Percentiles rank a stretch among this genome's conserved stretches.
Conservation (phyloP, 371 early-diverging fungal species). For the Amoeboaphelidium occidentale region DNA sequence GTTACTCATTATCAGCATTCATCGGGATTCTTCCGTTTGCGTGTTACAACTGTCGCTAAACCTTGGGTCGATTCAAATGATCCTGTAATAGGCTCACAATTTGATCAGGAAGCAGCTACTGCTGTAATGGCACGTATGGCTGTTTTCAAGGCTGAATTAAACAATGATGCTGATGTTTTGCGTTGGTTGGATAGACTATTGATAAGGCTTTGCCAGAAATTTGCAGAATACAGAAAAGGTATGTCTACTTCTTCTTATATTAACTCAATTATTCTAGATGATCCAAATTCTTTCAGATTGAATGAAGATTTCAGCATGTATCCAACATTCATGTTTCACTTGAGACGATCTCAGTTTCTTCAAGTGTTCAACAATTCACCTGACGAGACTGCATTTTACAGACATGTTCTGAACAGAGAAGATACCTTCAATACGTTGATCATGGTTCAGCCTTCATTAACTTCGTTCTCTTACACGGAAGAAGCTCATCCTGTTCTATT, state of each 20-base stretch:
- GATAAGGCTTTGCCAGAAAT: constrained; percentile 90
- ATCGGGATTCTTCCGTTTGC: constrained; percentile 61
- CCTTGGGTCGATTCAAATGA: constrained; percentile 70
- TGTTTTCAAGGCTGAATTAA: constrained; percentile 85
- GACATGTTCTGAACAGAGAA: constrained; percentile 78
- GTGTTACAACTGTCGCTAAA: constrained; percentile 86
- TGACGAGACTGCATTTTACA: constrained; percentile 97
- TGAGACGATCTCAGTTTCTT: constrained; percentile 90
- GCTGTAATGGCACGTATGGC: constrained; percentile 97
- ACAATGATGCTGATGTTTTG: constrained; percentile 95
- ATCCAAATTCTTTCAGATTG: constrained; percentile 76
- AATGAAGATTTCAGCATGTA: constrained; percentile 88
- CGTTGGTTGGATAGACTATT: constrained; percentile 97
- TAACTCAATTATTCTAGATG: too few species aligned
- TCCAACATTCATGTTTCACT: constrained; percentile 99
- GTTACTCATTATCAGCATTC: constrained; percentile 87
- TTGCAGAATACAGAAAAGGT: constrained; percentile 85
- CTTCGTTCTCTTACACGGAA: constrained; percentile 69
- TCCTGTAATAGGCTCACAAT: constrained; percentile 67
- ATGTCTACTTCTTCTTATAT: too few species aligned
- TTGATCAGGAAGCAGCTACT: constrained; percentile 98
- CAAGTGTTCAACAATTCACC: constrained; percentile 98
- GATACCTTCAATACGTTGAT: constrained; percentile 86
- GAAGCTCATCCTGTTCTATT: constrained; percentile 84
- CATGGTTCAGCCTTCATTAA: constrained; percentile 97